Evolutionary conservation across 2,329 filamentous ascomycete genomes (phyloP), one percentile per base, ranked within the genome.

Genomic region (Trichoderma atrobrunneum): DNA sequence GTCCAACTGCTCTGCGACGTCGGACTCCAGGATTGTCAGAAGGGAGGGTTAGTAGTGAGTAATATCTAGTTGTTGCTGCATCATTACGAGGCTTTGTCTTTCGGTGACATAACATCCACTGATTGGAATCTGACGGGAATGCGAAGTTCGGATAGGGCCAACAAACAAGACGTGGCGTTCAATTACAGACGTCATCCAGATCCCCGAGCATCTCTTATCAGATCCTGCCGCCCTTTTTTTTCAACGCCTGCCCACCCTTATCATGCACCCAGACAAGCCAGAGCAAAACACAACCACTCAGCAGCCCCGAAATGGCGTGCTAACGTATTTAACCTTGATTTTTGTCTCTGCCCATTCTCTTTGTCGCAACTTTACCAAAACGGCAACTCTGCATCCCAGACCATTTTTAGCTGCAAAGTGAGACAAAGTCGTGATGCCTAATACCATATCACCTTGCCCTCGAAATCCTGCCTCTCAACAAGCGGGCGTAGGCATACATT

Each of bases 321-420:
- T 66, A 57, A 56, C 28, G 26, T 16, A 67, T 59, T 67, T 67
- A 67, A 67, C 64, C 64, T 67, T 67, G 64, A 67, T 56, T 67
- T 64, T 59, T 67, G 54, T 67, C 48, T 67, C 64, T 59, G 34
- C n/a, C 54, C 32, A 43, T 59, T 67, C 51, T 43, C 32, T 24
- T 43, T 32, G 64, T 36, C 34, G 51, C 32, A 30, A 12, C 30
- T 59, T 39, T 57, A 57, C 64, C 16, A 67, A 67, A 59, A 57
- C 18, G 64, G 64, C 18, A 67, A 43, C 21, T 61, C 7, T 39
- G 21, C 14, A 21, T 61, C 30, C 18, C 32, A 10, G 28, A 21
- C 8, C 11, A 21, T 51, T 51, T 51, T 48, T 24, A 11, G 48
- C 6, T 1, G 24, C 54, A 16, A 8, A 14, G 12, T 57, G 14